Base-by-base conservation (phyloP, 2,329 filamentous ascomycete species). In the Phialophora chinensis region DNA sequence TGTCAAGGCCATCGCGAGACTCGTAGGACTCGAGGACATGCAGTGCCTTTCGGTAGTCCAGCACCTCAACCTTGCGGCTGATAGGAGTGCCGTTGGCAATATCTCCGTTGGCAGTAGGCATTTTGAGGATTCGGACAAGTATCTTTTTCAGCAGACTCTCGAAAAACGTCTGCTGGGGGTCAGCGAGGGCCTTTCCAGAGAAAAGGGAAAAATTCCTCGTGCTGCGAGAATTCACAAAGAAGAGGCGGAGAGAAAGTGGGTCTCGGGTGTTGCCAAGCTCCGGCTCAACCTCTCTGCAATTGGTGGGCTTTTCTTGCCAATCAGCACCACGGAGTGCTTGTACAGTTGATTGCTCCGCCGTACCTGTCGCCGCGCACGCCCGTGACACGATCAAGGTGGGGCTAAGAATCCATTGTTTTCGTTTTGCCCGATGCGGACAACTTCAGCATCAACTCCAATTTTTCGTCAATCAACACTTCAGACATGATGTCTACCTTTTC, bases 1-100 rank as follows among this genome's bases (percentile, higher is more conserved):
- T 88, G 78, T 92, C 88, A 74, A 99, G 90, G 67, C 95, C 95
- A 87, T 99, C 95, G 74, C 83, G 85, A 78, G 86, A 85, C 72
- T 89, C 78, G 80, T 97, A 97, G 77, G 80, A 81, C 79, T 91
- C 86, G 79, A 98, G 86, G 72, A 93, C 82, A 76, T 96, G 90
- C 71, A 93, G 82, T 71, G 94, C 95, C 77, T 85, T 90, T 77
- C 85, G 83, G 84, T 85, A 85, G 84, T 96, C 91, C 74, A 92
- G 83, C 77, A 90, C 83, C 79, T 88, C 81, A 73, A 83, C 80
- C 69, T 80, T 77, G 66, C 77, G 76, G 47, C 77, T 68, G 72
- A 84, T 77, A 71, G 78, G 77, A 73, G 76, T 80, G 78, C 76
- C 84, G 79, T 83, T 79, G 75, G 83, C 82, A 71, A 80, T 77